Base-by-base conservation (phyloP, 768 basidiomycete genomes). In the Paxillus rubicundulus region DNA sequence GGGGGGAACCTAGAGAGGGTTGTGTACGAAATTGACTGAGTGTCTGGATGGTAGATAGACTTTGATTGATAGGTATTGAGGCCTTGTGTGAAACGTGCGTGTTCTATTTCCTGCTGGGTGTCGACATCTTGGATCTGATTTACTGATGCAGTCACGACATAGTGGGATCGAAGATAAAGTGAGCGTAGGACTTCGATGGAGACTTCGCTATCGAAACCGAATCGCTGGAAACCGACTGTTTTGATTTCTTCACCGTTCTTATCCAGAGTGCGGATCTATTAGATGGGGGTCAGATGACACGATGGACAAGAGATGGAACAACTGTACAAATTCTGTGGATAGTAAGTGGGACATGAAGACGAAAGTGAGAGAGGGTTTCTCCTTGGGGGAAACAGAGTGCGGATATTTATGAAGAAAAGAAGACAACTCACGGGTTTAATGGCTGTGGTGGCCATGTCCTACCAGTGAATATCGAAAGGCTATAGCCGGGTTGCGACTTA, bases 1-100 rank as follows among this genome's bases (percentile, higher is more conserved):
- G 96, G 92, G 9, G 94, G 91, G 71, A 94, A 99, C 40, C 90
- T 86, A 49, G 89, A 85, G 51, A 96, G 82, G 21, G 93, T 92
- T 43, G 92, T 90, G 73, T 95, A 98, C 39, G 94, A 90, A 69
- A 97, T 93, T 34, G 88, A 82, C 58, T 86, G 80, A 21, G 79
- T 81, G 55, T 86, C 80, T 36, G 89, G 87, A 66, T 91, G 82
- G 72, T 80, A 96, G 62, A 93, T 92, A 20, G 92, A 89, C 67
- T 92, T 86, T 51, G 92, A 88, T 67, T 89, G 86, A 69, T 87
- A 89, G 21, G 74, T 73, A 46, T 69, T 60, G 27, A 65, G 61
- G 27, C 77, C 75, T 53, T 77, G 73, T 34, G 77, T 78, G 68
- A 84, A 82, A 58, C 72, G 74, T 44, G 82, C 80, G 61, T 85